Base-by-base conservation (phyloP, 495 filamentous ascomycete species). In the Penicillium simplicissimum region DNA sequence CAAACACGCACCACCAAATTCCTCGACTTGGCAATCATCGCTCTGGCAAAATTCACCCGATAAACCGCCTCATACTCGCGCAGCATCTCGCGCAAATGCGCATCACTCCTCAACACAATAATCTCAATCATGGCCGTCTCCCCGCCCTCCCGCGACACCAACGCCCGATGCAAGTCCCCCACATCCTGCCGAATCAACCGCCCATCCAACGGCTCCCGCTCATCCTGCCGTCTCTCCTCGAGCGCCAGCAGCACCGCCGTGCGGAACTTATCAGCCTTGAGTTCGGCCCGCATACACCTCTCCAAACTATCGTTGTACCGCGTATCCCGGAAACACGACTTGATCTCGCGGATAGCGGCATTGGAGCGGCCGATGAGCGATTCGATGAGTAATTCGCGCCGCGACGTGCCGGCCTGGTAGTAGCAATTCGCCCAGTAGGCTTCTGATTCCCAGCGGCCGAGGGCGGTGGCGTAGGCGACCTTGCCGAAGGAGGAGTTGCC, bases 361-460 rank as follows among this genome's bases (percentile, higher is more conserved):
- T 96, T 97, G 13, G 86, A 87, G 15, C 92, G 86, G 0, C 95
- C 95, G 83, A 98, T 95, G 14, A 98, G 77, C 10, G 87, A 85
- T 71, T 98, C 95, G 67, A 98, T 97, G 47, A 98, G 83, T 21
- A 98, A 78, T 71, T 98, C 92, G 19, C 92, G 85, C 3, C 92
- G 83, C 3, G 86, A 90, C 64, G 90, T 91, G 62, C 91, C 88
- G 37, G 90, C 88, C 71, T 98, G 95, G 77, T 98, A 98, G 87
- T 93, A 98, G 75, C 91, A 96, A 68, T 98, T 98, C 48, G 96
- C 94, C 92, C 95, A 98, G 80, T 95, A 97, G 1, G 91, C 93
- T 73, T 98, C 95, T 55, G 85, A 87, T 78, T 97, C 95, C 89
- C 92, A 98, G 48, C 86, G 82, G 3, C 96, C 95, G 0, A 98